These are phyloP conservation scores for button mushroom (Agaricus bisporus) DNA, from an alignment of 768 basidiomycete genomes.

Conservation along the genomic window DNA sequence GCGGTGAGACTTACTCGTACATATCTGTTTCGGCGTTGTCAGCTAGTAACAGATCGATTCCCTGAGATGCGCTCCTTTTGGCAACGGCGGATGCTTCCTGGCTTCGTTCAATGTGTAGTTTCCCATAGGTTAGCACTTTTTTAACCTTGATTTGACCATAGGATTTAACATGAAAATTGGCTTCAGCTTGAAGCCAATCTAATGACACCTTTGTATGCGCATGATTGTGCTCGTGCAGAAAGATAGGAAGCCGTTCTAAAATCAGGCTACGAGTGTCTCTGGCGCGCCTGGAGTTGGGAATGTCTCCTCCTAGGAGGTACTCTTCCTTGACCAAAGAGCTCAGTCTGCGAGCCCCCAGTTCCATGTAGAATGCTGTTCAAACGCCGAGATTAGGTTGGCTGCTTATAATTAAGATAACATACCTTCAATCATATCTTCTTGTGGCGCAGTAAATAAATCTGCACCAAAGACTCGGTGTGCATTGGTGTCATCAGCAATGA, in stretches of 20 bases:
- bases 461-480: constrained; percentile 75
- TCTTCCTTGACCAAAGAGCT: constrained; percentile 74
- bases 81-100: constrained; percentile 76
- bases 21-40: constrained; percentile 75
- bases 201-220: constrained; percentile 53
- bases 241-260: constrained; percentile 81
- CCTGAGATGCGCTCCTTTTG: constrained; percentile 36
- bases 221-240: constrained; percentile 85
- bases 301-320: constrained; percentile 53
- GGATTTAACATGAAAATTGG: constrained; percentile 65
- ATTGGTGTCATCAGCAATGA: constrained; percentile 85
- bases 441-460: constrained; percentile 70
- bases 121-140: constrained; percentile 53
- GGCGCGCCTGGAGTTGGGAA: constrained; percentile 40
- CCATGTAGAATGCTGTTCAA: constrained; percentile 59
- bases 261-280: constrained; percentile 54
- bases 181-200: constrained; percentile 56
- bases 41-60: constrained; percentile 77
- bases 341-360: constrained; percentile 70
- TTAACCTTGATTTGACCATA: constrained; percentile 60
- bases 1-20: constrained; percentile 68
- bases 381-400: constrained; percentile 1
- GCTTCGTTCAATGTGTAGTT: constrained; percentile 39
- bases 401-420: background rate
- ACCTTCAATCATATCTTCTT: constrained; percentile 91